A percentile compares a stretch with the other conserved stretches of the same genome.
Conservation (phyloP, 108 stramenopile species). For the Nitzschia sp. region DNA sequence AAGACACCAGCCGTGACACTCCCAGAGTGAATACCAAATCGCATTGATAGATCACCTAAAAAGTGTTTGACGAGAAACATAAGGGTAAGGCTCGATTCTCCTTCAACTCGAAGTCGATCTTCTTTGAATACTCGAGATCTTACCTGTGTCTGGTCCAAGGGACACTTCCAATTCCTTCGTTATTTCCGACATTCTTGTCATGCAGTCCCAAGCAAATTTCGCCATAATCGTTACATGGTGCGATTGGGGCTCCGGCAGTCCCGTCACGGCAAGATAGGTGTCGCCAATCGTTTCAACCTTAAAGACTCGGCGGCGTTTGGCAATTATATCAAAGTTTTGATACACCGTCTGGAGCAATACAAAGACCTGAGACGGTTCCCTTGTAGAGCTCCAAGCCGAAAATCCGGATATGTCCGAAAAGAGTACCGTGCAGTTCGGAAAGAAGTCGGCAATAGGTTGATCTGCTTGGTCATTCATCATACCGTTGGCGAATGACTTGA, state of each 20-base stretch:
- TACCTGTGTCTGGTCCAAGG: slow-evolving; percentile 12
- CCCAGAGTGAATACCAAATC: slow-evolving; percentile 16
- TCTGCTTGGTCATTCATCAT: neutral
- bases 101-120: too few species aligned
- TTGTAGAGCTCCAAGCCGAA: slow-evolving; percentile 1
- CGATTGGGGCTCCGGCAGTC: neutral
- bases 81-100: too few species aligned
- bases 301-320: slow-evolving; percentile 6
- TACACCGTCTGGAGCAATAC: slow-evolving; percentile 5
- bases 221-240: slow-evolving; percentile 22
- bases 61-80: too few species aligned
- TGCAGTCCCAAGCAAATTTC: slow-evolving; percentile 23
- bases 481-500: slow-evolving; percentile 1
- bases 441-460: slow-evolving; percentile 60
- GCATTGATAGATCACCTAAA: slow-evolving; percentile 11
- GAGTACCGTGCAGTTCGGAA: slow-evolving; percentile 58
- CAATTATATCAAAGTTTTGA: slow-evolving; percentile 10
- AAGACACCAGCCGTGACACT: slow-evolving; percentile 22
- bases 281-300: slow-evolving; percentile 18
- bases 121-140: too few species aligned
- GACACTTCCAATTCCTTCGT: slow-evolving; percentile 8
- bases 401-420: slow-evolving; percentile 44
- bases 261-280: slow-evolving; percentile 1
- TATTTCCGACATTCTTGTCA: neutral
- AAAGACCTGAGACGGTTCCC: slow-evolving; percentile 16